phyloP scores from a whole-genome alignment of 2,329 filamentous ascomycete species.

The Trichoderma citrinoviride region DNA sequence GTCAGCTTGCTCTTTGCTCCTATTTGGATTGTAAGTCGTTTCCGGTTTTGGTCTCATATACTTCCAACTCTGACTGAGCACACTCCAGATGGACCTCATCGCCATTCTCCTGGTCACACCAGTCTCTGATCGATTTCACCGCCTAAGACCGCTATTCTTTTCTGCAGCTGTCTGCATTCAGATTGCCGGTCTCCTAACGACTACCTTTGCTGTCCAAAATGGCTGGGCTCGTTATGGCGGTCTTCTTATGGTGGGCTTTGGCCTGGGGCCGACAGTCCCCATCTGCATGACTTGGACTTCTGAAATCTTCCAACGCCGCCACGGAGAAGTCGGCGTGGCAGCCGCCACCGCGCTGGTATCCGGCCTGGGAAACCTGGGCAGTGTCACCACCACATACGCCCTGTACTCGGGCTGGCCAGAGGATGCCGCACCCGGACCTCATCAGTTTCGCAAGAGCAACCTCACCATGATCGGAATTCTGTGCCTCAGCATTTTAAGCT shows the following conservation, averaged over 20 bases:
- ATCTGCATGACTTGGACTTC: slow-evolving; percentile 94
- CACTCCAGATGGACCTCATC: slow-evolving; percentile 72
- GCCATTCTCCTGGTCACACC: slow-evolving; percentile 84
- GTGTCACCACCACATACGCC: slow-evolving; percentile 83
- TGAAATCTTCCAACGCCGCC: slow-evolving; percentile 84
- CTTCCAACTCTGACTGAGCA: not conserved
- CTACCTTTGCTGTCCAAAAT: slow-evolving; percentile 67
- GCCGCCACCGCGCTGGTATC: slow-evolving; percentile 83
- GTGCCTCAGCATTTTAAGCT: slow-evolving; percentile 70
- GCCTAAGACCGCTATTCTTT: slow-evolving; percentile 77
- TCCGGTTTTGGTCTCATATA: not conserved
- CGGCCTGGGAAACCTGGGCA: slow-evolving; percentile 81
- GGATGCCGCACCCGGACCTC: slow-evolving; percentile 65
- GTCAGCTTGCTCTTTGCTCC: slow-evolving; percentile 83
- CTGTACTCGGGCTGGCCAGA: slow-evolving; percentile 83
- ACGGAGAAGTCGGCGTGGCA: slow-evolving; percentile 87
- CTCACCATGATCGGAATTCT: slow-evolving; percentile 85
- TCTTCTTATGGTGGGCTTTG: slow-evolving; percentile 86
- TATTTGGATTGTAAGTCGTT: slow-evolving; percentile 76
- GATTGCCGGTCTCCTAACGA: slow-evolving; percentile 75
- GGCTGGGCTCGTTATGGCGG: slow-evolving; percentile 86
- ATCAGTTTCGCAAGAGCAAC: slow-evolving; percentile 79
- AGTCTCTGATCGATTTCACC: slow-evolving; percentile 82
- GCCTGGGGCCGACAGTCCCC: slow-evolving; percentile 84
- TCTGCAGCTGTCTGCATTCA: slow-evolving; percentile 72